Evolutionary conservation across 73 alveolate genomes (phyloP), one percentile per base, ranked within the genome.

Genomic region (Paramecium bursaria): DNA sequence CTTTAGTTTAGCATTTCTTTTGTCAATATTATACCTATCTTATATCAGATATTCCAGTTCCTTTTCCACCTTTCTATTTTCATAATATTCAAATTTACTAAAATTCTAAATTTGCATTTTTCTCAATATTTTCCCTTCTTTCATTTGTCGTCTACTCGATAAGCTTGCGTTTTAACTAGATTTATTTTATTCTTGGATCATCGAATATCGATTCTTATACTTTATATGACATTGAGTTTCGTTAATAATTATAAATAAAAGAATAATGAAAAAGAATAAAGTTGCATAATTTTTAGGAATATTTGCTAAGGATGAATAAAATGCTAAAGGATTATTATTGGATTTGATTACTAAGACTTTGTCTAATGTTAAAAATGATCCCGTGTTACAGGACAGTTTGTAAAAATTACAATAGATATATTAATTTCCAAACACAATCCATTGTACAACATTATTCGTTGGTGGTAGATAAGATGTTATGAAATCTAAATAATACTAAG

Each of bases 1-100:
- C 21, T 31, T 6, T 21, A 67, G 44, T 67, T 67, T 67, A 21
- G 57, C 82, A 1, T 42, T 47, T 42, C 82, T 67, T 47, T 67
- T 39, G n/a, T 42, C 55, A 4, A 67, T 47, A 67, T 67, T 31
- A n/a, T 31, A 33, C 44, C 44, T 67, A 67, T 67, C 82, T 9
- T 19, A 15, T 30, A 67, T 67, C 3, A 67, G 39, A 2, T 39
- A 39, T 14, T 67, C 82, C 7, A 25, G 19, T 39, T 67, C 82
- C 44, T 67, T 67, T 47, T 14, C 23, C 6, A 67, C 21, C 19
- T 67, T 67, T 57, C 76, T 57, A 57, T 2, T 10, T n/a, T 10
- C 27, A 27, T 57, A 2, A 57, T 1, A 25, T 2, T 11, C 6
- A 57, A 30, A 14, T 5, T 30, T 57, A 57, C 76, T 57, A 48